phyloP scores from a whole-genome alignment of 2,329 filamentous ascomycete species.

The Xylariaceae sp. region DNA sequence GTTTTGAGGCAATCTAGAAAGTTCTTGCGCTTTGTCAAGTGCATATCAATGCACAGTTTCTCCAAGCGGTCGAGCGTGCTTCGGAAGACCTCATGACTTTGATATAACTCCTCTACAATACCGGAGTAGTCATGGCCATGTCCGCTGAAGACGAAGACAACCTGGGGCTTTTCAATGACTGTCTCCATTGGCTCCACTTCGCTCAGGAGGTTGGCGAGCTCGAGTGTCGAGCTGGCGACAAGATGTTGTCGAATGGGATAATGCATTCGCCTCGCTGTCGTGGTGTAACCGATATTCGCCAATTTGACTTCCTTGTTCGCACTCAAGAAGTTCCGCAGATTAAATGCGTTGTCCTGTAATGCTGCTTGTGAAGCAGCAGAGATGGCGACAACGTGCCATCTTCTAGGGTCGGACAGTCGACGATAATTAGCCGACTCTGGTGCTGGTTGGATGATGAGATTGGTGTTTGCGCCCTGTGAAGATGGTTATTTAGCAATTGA shows the following conservation, averaged over 20 bases:
- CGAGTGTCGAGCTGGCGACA: conserved; percentile 2
- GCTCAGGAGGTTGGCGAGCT: conserved; percentile 7
- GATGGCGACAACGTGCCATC: conserved; percentile 40
- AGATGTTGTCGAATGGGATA: conserved; percentile 7
- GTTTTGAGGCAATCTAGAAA: conserved; percentile 35
- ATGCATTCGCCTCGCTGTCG: conserved; percentile 45
- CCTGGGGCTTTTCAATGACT: not conserved
- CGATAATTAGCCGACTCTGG: conserved; percentile 24
- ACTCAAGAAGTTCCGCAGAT: conserved; percentile 40
- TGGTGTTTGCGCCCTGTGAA: conserved; percentile 48
- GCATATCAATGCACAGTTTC: conserved; percentile 3
- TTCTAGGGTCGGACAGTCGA: conserved; percentile 35
- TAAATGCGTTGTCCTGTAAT: conserved; percentile 37
- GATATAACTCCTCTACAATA: too few species aligned
- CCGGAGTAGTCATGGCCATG: too few species aligned
- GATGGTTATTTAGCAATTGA: not conserved
- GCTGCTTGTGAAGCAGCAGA: conserved; percentile 39
- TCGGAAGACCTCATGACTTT: too few species aligned
- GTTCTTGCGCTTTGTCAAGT: conserved; percentile 31
- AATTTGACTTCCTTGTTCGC: conserved; percentile 36
- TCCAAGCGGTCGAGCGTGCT: too few species aligned
- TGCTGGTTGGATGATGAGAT: conserved; percentile 46
- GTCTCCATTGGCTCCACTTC: not conserved
- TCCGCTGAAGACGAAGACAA: too few species aligned
- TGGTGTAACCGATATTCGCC: conserved; percentile 49